Evolutionary conservation across 208 protist genomes (phyloP), one percentile per base, ranked within the genome.

Genomic region (Spironucleus salmonicida): DNA sequence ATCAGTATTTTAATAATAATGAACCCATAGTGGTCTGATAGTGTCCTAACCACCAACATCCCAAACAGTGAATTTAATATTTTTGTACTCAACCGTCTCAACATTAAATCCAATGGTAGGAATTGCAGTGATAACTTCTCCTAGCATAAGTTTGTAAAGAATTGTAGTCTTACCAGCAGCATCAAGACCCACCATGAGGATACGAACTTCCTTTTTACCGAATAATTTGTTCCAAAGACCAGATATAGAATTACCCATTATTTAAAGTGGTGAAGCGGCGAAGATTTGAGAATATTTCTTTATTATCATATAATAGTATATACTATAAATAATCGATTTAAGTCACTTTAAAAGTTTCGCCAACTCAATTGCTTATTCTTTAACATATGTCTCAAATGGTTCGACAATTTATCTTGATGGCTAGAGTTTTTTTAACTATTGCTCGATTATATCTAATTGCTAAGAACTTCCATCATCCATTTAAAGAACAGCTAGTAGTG

Each of bases 81-180:
- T 81, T 34, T 80, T 69, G 62, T 76, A 79, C 30, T 80, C 74
- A 40, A 80, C 58, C 7, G 64, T 69, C 62, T 86, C 80, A 29
- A 85, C 76, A 62, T 83, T 87, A 39, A 87, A 87, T 30, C 84
- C 85, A 59, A 87, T 82, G 30, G 84, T 87, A 26, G 84, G 82
- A 15, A 86, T 77, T 19, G 85, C 85, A 1, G 57, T 74, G 27
- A 85, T 71, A 35, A 74, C 58, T 71, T 85, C 80, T 11, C 79
- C 79, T 1, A 76, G 39, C 75, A 82, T 86, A 19, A 87, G 42
- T 74, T 83, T 83, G 53, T 81, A 79, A 4, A 87, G 38, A 35
- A 87, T 85, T 0, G 85, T 86, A 1, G 85, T 87, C 57, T 87
- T 87, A 30, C 84, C 84, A 23, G 83, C 84, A n/a, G 69, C 40